Percentiles rank a stretch among this genome's conserved stretches.
Conservation (phyloP, 2,329 filamentous ascomycete genomes). For the Hypomyces rosellus region DNA sequence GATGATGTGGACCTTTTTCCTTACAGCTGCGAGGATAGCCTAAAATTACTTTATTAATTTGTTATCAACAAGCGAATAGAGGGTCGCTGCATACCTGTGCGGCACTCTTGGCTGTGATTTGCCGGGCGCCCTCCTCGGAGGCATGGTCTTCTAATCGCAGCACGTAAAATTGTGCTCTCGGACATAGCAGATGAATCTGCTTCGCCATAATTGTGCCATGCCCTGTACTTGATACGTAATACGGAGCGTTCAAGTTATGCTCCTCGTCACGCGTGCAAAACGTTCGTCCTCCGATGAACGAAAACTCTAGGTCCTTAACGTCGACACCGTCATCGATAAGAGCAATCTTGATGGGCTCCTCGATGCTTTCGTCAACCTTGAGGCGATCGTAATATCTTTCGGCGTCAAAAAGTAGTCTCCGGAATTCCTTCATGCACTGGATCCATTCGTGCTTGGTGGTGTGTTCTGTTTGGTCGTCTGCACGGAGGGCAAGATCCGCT, state of each 20-base stretch:
- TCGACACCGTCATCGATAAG: conserved; percentile 36
- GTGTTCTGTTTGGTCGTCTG: conserved; percentile 12
- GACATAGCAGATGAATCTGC: conserved; percentile 20
- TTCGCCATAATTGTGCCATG: conserved; percentile 25
- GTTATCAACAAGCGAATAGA: not conserved
- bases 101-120: conserved; percentile 17
- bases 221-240: conserved; percentile 22
- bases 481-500: not conserved
- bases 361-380: conserved; percentile 11
- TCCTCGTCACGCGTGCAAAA: conserved; percentile 19
- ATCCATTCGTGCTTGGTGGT: conserved; percentile 21
- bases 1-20: conserved; percentile 27
- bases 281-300: conserved; percentile 20
- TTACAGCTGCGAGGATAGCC: conserved; percentile 26
- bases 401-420: conserved; percentile 15
- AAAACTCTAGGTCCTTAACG: conserved; percentile 20
- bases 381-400: conserved; percentile 9
- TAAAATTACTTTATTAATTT: conserved; percentile 8
- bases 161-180: conserved; percentile 19
- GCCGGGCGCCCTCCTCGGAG: conserved; percentile 6
- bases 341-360: conserved; percentile 25
- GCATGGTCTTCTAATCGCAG: conserved; percentile 12
- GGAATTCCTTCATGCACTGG: conserved; percentile 20
- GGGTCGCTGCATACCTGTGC: conserved; percentile 17
- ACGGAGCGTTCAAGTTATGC: conserved; percentile 16